These are phyloP conservation scores for Yamadazyma insecticola DNA, from an alignment of 805 yeast species.

Conservation along the genomic window DNA sequence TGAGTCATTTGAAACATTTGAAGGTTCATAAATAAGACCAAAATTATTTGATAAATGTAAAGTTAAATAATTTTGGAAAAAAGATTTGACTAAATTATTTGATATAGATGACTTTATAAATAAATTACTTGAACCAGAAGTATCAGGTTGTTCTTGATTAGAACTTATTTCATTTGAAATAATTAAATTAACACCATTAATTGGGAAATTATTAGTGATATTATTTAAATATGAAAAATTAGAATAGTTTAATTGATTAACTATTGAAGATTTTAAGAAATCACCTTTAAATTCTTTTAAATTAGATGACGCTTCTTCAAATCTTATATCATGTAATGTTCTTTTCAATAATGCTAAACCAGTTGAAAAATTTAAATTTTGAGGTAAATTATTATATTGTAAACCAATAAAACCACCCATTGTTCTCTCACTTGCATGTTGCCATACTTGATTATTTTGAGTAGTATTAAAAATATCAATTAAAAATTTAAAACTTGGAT, in stretches of 20 bases:
- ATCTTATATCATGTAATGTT: conserved; percentile 44
- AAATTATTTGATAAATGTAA: conserved; percentile 44
- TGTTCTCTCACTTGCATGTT: conserved; percentile 51
- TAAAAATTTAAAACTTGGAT: conserved; percentile 41
- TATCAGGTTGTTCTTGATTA: conserved; percentile 23
- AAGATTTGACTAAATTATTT: conserved; percentile 34
- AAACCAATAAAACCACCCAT: conserved; percentile 51
- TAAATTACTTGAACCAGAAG: conserved; percentile 11
- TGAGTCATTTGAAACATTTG: conserved; percentile 7
- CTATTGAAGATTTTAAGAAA: conserved; percentile 29
- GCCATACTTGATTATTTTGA: conserved; percentile 39
- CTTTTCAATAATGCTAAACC: conserved; percentile 65
- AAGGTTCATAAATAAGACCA: conserved; percentile 49
- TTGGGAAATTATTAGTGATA: conserved; percentile 28
- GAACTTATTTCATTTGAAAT: conserved; percentile 50
- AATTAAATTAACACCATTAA: conserved; percentile 56
- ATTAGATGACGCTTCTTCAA: conserved; percentile 50
- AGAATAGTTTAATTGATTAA: conserved; percentile 20
- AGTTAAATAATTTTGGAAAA: conserved; percentile 43
- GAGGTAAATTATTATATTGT: conserved; percentile 19
- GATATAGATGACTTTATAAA: conserved; percentile 35
- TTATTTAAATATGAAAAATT: conserved; percentile 17
- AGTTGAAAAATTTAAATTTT: conserved; percentile 22
- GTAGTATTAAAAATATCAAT: conserved; percentile 19
- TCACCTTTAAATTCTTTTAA: conserved; percentile 30